Evolutionary conservation across 306 rosid genomes (phyloP), one percentile per base, ranked within the genome.

Genomic region (Cercis canadensis): DNA sequence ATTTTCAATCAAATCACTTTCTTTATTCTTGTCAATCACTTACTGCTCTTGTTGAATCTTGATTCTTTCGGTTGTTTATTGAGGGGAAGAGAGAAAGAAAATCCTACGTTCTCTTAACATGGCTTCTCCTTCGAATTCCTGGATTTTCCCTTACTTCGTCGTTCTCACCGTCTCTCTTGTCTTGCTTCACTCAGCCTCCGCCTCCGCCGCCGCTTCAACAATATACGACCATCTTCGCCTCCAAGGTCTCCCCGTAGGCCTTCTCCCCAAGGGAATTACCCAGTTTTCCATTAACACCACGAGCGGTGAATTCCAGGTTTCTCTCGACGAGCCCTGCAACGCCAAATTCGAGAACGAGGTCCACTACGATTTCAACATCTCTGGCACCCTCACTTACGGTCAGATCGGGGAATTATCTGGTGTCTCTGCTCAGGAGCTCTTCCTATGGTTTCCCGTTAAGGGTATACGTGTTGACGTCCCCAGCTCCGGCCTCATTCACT

Each of bases 281-380:
- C 29, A 24, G 2, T 24, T 24, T 24, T 24, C 29, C 29, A 24
- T 24, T 3, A 24, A 24, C 57, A 39, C 50, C 6, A 44, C 70
- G 17, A 64, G 74, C 18, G 92, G 92, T 0, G 67, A 77, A 1
- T 92, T 86, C 72, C 75, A 24, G 29, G 29, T 24, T 24, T 24
- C 29, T 3, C 79, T 92, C 69, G 73, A 77, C 11, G 80, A 1
- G 29, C 29, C 98, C 0, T 89, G 98, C 65, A 77, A 86, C 74
- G 98, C 98, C n/a, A 92, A 84, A 80, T 89, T 92, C 76, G 98
- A 92, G 89, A 92, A 86, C 68, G 84, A 87, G 76, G 83, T 92
- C 43, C 98, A 83, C 75, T 92, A 92, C 61, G 95, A 92, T 43
- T 77, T 85, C 50, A 87, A 86, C 62, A 85, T 92, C 60, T 78